Base-by-base conservation (phyloP, 805 yeast genomes). In the Blastobotrys chiropterorum region DNA sequence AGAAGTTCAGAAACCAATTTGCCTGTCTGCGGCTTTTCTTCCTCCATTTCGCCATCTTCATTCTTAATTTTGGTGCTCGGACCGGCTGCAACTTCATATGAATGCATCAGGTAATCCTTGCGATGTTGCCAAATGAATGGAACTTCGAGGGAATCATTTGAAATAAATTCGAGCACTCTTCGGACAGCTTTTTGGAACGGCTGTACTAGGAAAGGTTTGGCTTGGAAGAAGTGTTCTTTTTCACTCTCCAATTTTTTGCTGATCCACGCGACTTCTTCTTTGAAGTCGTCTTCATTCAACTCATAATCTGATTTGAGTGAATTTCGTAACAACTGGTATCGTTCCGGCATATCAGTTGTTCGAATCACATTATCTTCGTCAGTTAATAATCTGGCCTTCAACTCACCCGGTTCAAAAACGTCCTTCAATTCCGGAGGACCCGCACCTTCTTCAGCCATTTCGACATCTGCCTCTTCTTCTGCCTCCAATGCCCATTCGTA, bases 401-500 rank as follows among this genome's bases (percentile, higher is more conserved):
- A 78, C 72, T 94, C 99, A 51, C 90, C 85, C 54, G 90, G 90
- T 73, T 94, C 99, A 62, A 94, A 94, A 38, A 94, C 95, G 63
- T 94, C 96, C 58, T 86, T 83, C 57, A 94, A 75, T 11, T 86
- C 81, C 4, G 72, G 71, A 17, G 72, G 76, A 20, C 70, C 75
- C 38, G 71, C 74, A 43, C 68, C 72, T 26, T 63, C 71, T 30
- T 67, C 73, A 16, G 62, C 68, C 21, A 57, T 65, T 17, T 59
- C 62, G n/a, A 52, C 62, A 19, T 65, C 72, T 7, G 65, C 63
- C 44, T 73, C 82, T n/a, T 72, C 72, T 70, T 90, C 97, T 26
- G 88, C 94, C 63, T 89, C 97, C 51, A 94, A 74, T 11, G 99
- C 99, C 98, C 99, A 94, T 52, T 88, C 97, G 68, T 94, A 94